Conservation (phyloP, 129 eudicot genomes). For the Flaveria ramosissima region DNA sequence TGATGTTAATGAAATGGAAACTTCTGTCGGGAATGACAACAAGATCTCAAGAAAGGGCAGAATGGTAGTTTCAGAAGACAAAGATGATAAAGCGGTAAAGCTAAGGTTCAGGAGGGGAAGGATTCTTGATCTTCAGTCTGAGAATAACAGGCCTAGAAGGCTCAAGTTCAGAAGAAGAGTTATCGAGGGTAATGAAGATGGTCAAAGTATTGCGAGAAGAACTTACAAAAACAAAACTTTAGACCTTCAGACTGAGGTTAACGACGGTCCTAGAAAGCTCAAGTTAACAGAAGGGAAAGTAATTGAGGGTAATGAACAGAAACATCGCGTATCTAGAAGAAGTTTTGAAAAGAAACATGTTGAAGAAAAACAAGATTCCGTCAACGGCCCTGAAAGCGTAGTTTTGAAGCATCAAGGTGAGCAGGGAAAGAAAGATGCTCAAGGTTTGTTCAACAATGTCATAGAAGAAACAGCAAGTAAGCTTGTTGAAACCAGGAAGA, state of each 20-base stretch:
- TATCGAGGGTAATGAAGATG: conserved; percentile 32
- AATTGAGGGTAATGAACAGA: conserved; percentile 9
- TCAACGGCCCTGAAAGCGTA: conserved; percentile 40
- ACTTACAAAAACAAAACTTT: conserved; percentile 18
- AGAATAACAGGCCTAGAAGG: conserved; percentile 58
- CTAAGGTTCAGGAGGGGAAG: conserved; percentile 72
- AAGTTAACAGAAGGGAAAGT: neutral
- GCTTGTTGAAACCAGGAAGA: conserved; percentile 74
- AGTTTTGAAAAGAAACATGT: conserved; percentile 41
- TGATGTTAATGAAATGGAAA: conserved; percentile 21
- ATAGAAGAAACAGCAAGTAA: conserved; percentile 93
- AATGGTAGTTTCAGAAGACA: conserved; percentile 38
- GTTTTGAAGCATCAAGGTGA: conserved; percentile 87
- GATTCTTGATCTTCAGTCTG: conserved; percentile 54
- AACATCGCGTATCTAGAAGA: conserved; percentile 30
- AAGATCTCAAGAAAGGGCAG: conserved; percentile 42
- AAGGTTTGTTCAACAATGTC: conserved; percentile 72
- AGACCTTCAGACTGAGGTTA: neutral
- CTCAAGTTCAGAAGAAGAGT: conserved; percentile 66
- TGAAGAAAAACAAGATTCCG: conserved; percentile 22
- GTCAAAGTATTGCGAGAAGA: conserved; percentile 17
- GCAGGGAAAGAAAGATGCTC: conserved; percentile 68
- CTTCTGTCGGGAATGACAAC: conserved; percentile 21
- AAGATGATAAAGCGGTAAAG: conserved; percentile 44
- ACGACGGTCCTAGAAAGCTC: conserved; percentile 4